A percentile compares a stretch with the other conserved stretches of the same genome.
phyloP scores from a whole-genome alignment of 176 grass and related monocot species.

The Carex pumila region DNA sequence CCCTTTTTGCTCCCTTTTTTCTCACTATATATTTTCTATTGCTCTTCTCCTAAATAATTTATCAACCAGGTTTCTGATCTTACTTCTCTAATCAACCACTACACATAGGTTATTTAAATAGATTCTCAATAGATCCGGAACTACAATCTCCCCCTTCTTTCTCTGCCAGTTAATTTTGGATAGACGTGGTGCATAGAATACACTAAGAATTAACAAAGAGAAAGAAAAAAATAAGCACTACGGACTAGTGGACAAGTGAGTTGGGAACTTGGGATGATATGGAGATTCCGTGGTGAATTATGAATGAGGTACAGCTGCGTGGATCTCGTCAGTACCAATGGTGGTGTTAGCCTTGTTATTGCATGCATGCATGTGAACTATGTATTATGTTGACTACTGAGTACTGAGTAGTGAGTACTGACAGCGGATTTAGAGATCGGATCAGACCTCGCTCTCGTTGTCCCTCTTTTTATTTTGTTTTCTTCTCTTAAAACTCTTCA shows the following conservation, averaged over 20 bases:
- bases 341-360: background rate
- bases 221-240: background rate
- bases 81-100: background rate
- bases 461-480: background rate
- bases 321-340: background rate
- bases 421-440: conserved; percentile 28
- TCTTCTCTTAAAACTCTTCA: background rate
- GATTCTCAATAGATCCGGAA: background rate
- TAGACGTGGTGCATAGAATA: background rate
- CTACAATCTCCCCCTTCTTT: background rate
- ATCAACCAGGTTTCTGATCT: background rate
- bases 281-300: background rate
- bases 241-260: background rate
- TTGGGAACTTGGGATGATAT: background rate
- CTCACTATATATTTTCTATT: background rate
- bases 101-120: background rate
- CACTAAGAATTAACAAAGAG: background rate
- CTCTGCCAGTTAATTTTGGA: background rate
- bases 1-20: background rate
- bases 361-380: background rate
- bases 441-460: background rate
- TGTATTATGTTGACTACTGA: conserved; percentile 3
- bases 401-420: no score
- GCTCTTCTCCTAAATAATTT: background rate
- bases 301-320: background rate